Percentiles rank a stretch among this genome's conserved stretches.
phyloP scores from a whole-genome alignment of 495 filamentous ascomycete genomes.

The Immersiella caudata region DNA sequence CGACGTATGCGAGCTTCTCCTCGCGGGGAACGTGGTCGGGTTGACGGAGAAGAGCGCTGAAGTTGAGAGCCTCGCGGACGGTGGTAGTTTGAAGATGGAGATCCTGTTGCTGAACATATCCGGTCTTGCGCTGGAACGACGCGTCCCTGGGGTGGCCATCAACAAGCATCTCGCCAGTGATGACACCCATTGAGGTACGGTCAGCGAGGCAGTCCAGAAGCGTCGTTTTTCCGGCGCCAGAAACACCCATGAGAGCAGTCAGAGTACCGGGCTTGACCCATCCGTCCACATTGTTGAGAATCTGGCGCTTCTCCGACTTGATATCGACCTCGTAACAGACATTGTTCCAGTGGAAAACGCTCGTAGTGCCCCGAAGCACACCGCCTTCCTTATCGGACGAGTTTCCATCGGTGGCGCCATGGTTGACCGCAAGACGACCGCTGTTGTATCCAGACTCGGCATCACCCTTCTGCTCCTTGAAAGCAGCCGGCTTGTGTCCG shows the following conservation, averaged over 20 bases:
- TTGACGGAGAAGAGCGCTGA: conserved; percentile 83
- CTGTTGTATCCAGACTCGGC: conserved; percentile 56
- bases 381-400: conserved; percentile 49
- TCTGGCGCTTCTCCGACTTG: conserved; percentile 71
- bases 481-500: conserved; percentile 64
- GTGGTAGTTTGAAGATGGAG: conserved; percentile 84
- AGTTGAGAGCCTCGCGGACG: conserved; percentile 81
- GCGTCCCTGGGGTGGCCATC: conserved; percentile 74
- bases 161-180: conserved; percentile 83
- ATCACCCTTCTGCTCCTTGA: conserved; percentile 58
- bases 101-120: conserved; percentile 96
- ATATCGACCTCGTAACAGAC: conserved; percentile 90
- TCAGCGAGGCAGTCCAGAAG: conserved; percentile 73
- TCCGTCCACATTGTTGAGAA: conserved; percentile 82
- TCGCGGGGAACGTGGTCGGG: conserved; percentile 65
- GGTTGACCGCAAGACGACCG: conserved; percentile 43
- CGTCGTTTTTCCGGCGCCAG: conserved; percentile 74
- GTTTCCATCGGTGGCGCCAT: conserved; percentile 48
- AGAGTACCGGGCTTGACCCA: conserved; percentile 91
- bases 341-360: conserved; percentile 84
- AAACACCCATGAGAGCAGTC: conserved; percentile 85
- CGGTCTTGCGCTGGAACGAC: conserved; percentile 90
- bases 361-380: conserved; percentile 58
- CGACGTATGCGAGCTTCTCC: conserved; percentile 85
- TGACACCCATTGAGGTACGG: conserved; percentile 82